phyloP scores from a whole-genome alignment of 163 green algal genomes.

The Scenedesmus sp. region DNA sequence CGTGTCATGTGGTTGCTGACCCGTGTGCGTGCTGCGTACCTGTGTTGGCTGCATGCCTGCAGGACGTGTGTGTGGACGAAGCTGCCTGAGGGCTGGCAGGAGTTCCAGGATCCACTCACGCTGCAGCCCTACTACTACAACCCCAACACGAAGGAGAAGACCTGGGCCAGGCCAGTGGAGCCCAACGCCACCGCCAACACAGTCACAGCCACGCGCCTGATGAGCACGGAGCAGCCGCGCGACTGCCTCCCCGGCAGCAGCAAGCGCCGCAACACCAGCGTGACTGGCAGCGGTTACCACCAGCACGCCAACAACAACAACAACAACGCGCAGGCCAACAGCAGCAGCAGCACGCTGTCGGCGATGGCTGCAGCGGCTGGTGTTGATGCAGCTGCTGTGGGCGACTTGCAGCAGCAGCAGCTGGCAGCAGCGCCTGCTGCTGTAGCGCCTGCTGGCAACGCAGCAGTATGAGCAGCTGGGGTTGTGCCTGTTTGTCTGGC shows the following conservation, averaged over 20 bases:
- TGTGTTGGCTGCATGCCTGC: not conserved
- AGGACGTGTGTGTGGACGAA: slow-evolving; percentile 81
- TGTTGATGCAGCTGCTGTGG: not conserved
- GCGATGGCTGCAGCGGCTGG: not conserved
- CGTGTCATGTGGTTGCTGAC: no score
- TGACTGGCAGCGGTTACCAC: not conserved
- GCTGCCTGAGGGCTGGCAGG: slow-evolving; percentile 83
- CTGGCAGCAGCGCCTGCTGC: not conserved
- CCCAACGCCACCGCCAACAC: not conserved
- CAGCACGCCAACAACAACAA: slow-evolving; percentile 6
- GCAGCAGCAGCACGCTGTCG: slow-evolving; percentile 51
- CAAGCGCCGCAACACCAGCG: slow-evolving; percentile 32
- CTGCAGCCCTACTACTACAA: slow-evolving; percentile 80
- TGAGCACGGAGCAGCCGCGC: slow-evolving; percentile 46
- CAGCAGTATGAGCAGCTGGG: slow-evolving; percentile 3
- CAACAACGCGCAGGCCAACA: slow-evolving; percentile 42
- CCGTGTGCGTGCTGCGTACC: not conserved
- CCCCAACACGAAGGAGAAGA: slow-evolving; percentile 68
- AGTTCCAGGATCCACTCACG: slow-evolving; percentile 71
- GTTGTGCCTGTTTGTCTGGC: not conserved
- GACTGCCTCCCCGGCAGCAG: slow-evolving; percentile 13
- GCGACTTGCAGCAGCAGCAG: slow-evolving; percentile 26
- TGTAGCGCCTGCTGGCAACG: not conserved
- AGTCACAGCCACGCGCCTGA: slow-evolving; percentile 49
- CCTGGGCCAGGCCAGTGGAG: slow-evolving; percentile 74